Evolutionary conservation across 2,329 filamentous ascomycete genomes (phyloP).

Genomic region (Alternaria gansuensis): DNA sequence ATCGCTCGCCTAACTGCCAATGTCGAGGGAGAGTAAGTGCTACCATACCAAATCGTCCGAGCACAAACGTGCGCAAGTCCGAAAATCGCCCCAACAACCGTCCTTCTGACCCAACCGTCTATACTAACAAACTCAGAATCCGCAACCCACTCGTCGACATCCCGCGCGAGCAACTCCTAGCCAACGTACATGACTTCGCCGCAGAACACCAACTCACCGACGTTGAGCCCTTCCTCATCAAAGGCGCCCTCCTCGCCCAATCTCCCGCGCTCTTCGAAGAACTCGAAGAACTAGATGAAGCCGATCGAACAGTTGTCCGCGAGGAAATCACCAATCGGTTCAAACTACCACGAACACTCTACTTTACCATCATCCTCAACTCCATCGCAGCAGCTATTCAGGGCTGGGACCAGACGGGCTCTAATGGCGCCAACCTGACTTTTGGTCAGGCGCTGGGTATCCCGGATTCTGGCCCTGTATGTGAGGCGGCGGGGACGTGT

Average conservation of each 20-base stretch:
- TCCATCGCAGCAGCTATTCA: slow-evolving; percentile 74
- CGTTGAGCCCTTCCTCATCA: slow-evolving; percentile 64
- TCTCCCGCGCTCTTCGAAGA: slow-evolving; percentile 70
- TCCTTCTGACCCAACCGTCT: background rate
- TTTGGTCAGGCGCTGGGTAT: slow-evolving; percentile 59
- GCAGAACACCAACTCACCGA: slow-evolving; percentile 66
- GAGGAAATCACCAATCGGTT: slow-evolving; percentile 73
- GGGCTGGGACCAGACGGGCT: slow-evolving; percentile 70
- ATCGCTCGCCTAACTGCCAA: slow-evolving; percentile 42
- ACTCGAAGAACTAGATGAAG: slow-evolving; percentile 68
- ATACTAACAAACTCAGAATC: slow-evolving; percentile 54
- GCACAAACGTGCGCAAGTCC: background rate
- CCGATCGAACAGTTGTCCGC: slow-evolving; percentile 66
- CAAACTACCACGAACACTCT: slow-evolving; percentile 64
- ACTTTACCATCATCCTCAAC: slow-evolving; percentile 72
- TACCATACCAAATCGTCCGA: no score
- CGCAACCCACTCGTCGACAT: slow-evolving; percentile 67
- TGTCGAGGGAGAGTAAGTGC: slow-evolving; percentile 46
- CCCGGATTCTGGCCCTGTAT: slow-evolving; percentile 35
- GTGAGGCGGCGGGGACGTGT: slow-evolving; percentile 37
- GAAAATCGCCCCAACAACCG: background rate
- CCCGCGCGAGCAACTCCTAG: slow-evolving; percentile 61
- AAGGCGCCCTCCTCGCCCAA: slow-evolving; percentile 73
- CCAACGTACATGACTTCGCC: slow-evolving; percentile 69
- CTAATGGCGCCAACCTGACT: slow-evolving; percentile 64